These are phyloP conservation scores for Magnusiomyces paraingens DNA, from an alignment of 1,139 yeast species.

Conservation along the genomic window DNA sequence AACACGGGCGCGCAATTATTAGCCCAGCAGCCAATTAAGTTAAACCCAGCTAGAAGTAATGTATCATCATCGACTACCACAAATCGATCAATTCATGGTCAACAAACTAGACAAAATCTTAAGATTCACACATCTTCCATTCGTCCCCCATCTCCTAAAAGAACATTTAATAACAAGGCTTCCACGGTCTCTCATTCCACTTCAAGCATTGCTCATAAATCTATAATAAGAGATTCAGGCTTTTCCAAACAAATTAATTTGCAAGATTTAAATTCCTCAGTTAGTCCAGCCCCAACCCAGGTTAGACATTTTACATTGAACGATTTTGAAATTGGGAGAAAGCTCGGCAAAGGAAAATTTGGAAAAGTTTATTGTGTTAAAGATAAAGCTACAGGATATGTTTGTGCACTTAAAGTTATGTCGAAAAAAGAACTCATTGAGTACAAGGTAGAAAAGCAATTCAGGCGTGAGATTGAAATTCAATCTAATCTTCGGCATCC, in stretches of 20 bases:
- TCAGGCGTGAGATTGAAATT: slow-evolving; percentile 85
- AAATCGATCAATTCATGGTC: too few relatives aligned
- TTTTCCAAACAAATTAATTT: slow-evolving; percentile 16
- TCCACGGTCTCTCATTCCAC: not conserved
- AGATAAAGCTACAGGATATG: slow-evolving; percentile 66
- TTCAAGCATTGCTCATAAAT: not conserved
- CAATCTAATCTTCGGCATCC: slow-evolving; percentile 71
- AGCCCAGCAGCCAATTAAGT: too few relatives aligned
- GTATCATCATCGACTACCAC: too few relatives aligned
- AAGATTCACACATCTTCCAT: not conserved
- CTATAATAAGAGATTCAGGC: slow-evolving; percentile 4
- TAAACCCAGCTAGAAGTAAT: too few relatives aligned
- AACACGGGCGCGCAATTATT: not conserved
- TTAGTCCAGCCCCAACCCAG: not conserved
- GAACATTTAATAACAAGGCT: not conserved
- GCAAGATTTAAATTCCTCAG: not conserved
- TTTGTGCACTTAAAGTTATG: slow-evolving; percentile 91
- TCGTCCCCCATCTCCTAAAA: not conserved
- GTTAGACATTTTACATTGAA: slow-evolving; percentile 35
- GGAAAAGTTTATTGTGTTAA: slow-evolving; percentile 88
- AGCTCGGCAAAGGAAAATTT: slow-evolving; percentile 87
- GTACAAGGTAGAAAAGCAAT: slow-evolving; percentile 77
- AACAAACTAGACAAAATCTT: too few relatives aligned
- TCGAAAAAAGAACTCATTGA: slow-evolving; percentile 69
- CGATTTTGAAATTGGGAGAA: slow-evolving; percentile 83